Evolutionary conservation across 805 yeast species (phyloP), one percentile per base, ranked within the genome.

Genomic region (Spathaspora hagerdaliae): DNA sequence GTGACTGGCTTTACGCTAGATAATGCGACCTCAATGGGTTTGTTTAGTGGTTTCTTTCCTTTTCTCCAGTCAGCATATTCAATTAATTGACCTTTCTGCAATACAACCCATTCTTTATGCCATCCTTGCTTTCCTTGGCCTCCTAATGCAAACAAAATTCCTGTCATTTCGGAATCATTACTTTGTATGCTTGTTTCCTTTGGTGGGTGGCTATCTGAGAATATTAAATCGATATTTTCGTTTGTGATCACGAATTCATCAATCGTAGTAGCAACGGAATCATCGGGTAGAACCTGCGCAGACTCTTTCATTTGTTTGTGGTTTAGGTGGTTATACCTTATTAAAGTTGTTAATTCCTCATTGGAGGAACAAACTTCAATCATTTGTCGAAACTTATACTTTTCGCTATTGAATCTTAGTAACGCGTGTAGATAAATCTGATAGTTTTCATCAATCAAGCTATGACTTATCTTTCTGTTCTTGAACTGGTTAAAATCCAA

Each of bases 81-180:
- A 38, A 74, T 71, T 36, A 89, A 65, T 47, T 73, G 76, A 2
- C 92, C 90, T n/a, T 80, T 78, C 11, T 78, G 75, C 41, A 88
- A 68, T 0, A 82, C 87, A 0, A 89, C 86, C 91, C 96, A 87
- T 60, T 85, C 90, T 56, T 87, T 88, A 61, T 88, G 95, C 97
- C 96, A 90, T 3, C 85, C 84, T 19, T 71, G 77, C 48, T 77
- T 78, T 0, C 82, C 81, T 46, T 78, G 80, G 0, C 84, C 85
- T 0, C 83, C 82, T 33, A 77, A 65, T 1, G 79, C 72, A 55
- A 77, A 81, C n/a, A 82, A 58, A 10, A 81, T 71, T 0, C 85
- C 87, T 6, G 69, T 57, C 44, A 64, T 60, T 37, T 65, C 68
- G 6, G 67, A 56, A 38, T 61, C 66, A 24, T 58, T 51, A 10